These are phyloP conservation scores for Haberlea rhodopensis DNA, from an alignment of 257 asterid genomes.

Conservation along the genomic window DNA sequence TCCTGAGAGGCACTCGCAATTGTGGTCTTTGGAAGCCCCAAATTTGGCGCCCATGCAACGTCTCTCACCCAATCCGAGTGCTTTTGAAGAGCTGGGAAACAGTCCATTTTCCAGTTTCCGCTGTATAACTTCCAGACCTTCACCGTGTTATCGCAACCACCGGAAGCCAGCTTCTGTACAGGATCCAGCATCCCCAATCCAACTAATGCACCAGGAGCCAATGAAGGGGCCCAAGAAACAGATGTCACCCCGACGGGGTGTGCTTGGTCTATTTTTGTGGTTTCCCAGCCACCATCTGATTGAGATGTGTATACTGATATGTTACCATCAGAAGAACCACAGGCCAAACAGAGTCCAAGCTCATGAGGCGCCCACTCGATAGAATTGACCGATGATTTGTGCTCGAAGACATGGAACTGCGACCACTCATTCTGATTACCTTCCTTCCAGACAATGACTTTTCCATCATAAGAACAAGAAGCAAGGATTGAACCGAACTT, in stretches of 20 bases:
- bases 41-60: conserved; percentile 94
- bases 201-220: conserved; percentile 77
- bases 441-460: conserved; percentile 89
- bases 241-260: conserved; percentile 98
- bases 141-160: conserved; percentile 89
- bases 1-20: conserved; percentile 96
- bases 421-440: conserved; percentile 76
- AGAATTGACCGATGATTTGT: conserved; percentile 81
- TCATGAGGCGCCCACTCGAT: conserved; percentile 95
- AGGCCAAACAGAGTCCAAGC: conserved; percentile 83
- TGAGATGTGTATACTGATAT: conserved; percentile 66
- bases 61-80: conserved; percentile 93
- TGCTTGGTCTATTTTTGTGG: conserved; percentile 81
- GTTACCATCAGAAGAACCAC: conserved; percentile 90
- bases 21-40: conserved; percentile 94
- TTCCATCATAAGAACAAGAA: conserved; percentile 88
- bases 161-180: conserved; percentile 86
- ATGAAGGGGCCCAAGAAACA: conserved; percentile 90
- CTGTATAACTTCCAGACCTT: conserved; percentile 82
- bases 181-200: conserved; percentile 62
- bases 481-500: conserved; percentile 83
- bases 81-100: conserved; percentile 83
- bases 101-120: conserved; percentile 89
- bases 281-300: conserved; percentile 82
- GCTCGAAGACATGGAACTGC: conserved; percentile 76